Percentiles rank a stretch among this genome's conserved stretches.
Conservation (phyloP, 805 yeast species). For the Cyberlindnera xylosilytica region DNA sequence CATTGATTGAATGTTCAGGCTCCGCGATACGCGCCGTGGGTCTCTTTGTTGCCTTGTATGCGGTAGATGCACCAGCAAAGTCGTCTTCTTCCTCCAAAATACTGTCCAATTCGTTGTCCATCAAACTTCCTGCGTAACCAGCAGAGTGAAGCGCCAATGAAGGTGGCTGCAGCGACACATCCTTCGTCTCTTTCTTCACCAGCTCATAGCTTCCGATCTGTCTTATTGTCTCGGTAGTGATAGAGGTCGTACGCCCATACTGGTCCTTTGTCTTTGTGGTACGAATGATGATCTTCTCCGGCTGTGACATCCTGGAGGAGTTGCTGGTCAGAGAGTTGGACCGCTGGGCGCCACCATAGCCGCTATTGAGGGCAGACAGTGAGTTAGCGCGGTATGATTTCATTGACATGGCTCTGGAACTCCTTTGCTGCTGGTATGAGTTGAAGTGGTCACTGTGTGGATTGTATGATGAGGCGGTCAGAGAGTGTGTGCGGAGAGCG, state of each 20-base stretch:
- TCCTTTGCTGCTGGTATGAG: slow-evolving; percentile 1
- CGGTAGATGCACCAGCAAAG: too few species aligned
- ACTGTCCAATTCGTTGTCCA: slow-evolving; percentile 28
- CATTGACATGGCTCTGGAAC: slow-evolving; percentile 4
- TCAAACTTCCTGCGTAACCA: slow-evolving; percentile 26
- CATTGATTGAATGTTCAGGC: background rate
- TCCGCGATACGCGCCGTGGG: background rate
- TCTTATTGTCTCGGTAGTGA: slow-evolving; percentile 51
- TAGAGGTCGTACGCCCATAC: slow-evolving; percentile 51
- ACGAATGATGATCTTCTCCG: slow-evolving; percentile 34
- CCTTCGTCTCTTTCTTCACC: slow-evolving; percentile 44
- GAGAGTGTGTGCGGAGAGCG: slow-evolving; percentile 24
- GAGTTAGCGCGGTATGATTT: slow-evolving; percentile 15
- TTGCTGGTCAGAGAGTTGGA: slow-evolving; percentile 12
- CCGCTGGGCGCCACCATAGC: background rate
- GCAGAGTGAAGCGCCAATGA: slow-evolving; percentile 19
- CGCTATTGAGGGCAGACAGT: slow-evolving; percentile 7
- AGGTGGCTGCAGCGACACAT: slow-evolving; percentile 24
- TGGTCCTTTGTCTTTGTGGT: slow-evolving; percentile 47
- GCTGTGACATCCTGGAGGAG: slow-evolving; percentile 4
- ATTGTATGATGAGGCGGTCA: slow-evolving; percentile 16
- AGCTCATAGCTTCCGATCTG: slow-evolving; percentile 47
- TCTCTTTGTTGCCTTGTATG: background rate
- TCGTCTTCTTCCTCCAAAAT: slow-evolving; percentile 30
- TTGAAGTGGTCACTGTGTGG: slow-evolving; percentile 4